phyloP scores from a whole-genome alignment of 768 basidiomycete species.

The Coprinopsis cinerea region DNA sequence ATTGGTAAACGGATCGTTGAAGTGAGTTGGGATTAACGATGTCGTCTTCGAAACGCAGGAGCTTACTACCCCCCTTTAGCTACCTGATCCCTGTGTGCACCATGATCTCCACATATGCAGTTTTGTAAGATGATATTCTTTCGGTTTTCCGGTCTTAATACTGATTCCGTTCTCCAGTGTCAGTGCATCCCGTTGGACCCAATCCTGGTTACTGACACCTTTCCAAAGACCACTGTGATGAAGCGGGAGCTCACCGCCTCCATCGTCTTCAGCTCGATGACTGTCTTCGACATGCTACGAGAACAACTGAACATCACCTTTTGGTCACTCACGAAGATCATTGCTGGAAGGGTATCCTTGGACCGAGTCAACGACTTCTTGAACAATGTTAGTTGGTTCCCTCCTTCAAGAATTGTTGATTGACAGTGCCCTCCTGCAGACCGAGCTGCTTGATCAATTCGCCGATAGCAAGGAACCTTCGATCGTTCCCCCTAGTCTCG shows the following conservation, averaged over 20 bases:
- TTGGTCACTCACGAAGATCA: conserved; percentile 20
- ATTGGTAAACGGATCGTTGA: conserved; percentile 41
- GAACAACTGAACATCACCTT: conserved; percentile 40
- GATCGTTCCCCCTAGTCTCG: conserved; percentile 12
- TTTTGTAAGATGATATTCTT: conserved; percentile 35
- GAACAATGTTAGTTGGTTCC: conserved; percentile 23
- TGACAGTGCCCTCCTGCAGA: conserved; percentile 23
- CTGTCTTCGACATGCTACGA: conserved; percentile 62
- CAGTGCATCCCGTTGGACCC: background rate
- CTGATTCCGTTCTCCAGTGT: conserved; percentile 9
- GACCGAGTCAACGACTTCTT: conserved; percentile 43
- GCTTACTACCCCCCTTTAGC: conserved; percentile 23
- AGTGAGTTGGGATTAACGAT: conserved; percentile 31
- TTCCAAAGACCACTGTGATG: conserved; percentile 30
- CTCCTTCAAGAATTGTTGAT: background rate
- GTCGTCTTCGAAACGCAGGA: background rate
- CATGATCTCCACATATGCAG: conserved; percentile 58
- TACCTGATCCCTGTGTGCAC: conserved; percentile 54
- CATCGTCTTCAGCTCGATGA: conserved; percentile 46
- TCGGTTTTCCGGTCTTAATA: background rate
- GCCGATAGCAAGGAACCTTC: conserved; percentile 14
- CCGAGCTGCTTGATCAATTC: conserved; percentile 40
- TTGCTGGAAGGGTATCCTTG: conserved; percentile 55
- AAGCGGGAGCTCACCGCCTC: conserved; percentile 33
- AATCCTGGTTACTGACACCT: background rate